Evolutionary conservation across 2,329 filamentous ascomycete genomes (phyloP).

Genomic region (Calonectria multiphialidica): DNA sequence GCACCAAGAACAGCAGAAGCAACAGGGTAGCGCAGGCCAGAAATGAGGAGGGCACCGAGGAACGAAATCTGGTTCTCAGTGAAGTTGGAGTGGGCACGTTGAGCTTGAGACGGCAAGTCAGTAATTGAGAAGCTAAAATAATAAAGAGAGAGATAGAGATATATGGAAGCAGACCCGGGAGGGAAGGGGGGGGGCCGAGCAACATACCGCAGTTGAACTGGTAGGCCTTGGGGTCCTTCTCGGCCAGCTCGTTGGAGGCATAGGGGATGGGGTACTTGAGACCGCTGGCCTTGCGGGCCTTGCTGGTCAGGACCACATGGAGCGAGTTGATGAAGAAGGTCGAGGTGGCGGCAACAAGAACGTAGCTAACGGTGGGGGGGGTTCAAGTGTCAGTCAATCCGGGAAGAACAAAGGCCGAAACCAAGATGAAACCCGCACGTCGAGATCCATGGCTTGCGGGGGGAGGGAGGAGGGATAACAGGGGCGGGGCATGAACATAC

Average conservation of each 20-base stretch:
- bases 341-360: constrained; percentile 68
- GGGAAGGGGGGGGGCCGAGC: neutral
- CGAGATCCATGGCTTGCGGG: no score
- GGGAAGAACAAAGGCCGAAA: neutral
- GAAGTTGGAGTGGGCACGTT: constrained; percentile 74
- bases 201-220: constrained; percentile 72
- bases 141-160: no score
- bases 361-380: no score
- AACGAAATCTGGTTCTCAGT: constrained; percentile 70
- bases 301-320: constrained; percentile 61
- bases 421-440: neutral
- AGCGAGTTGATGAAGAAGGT: constrained; percentile 69
- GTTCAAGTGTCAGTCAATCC: constrained; percentile 13
- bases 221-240: constrained; percentile 65
- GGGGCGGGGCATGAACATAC: constrained; percentile 49
- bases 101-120: constrained; percentile 52
- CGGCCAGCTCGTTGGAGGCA: constrained; percentile 65
- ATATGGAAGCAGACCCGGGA: neutral
- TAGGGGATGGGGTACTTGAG: constrained; percentile 70
- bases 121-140: neutral
- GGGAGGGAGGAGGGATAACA: no score
- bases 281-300: constrained; percentile 64
- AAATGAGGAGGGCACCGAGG: constrained; percentile 65
- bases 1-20: constrained; percentile 62
- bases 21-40: constrained; percentile 67